These are phyloP conservation scores for Persicaria tinctoria DNA, from an alignment of 148 eudicot species.

Conservation along the genomic window DNA sequence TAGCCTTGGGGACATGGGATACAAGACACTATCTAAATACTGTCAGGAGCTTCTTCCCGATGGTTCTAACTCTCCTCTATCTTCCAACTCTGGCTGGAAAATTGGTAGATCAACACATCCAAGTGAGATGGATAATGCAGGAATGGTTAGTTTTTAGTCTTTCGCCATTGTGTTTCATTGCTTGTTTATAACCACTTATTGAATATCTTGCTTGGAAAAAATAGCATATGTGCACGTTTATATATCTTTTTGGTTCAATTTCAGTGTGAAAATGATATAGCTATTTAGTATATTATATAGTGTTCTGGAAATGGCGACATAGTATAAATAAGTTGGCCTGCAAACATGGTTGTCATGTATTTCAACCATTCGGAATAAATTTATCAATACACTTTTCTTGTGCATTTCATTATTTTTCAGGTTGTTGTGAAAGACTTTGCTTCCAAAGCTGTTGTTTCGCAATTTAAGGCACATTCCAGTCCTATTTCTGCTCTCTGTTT, in stretches of 20 bases:
- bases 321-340: not conserved
- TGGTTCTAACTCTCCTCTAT: slow-evolving; percentile 29
- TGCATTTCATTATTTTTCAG: slow-evolving; percentile 25
- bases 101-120: slow-evolving; percentile 34
- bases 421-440: slow-evolving; percentile 74
- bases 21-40: slow-evolving; percentile 66
- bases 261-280: not conserved
- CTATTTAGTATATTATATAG: not conserved
- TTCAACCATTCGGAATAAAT: not conserved
- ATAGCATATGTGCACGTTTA: not conserved
- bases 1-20: slow-evolving; percentile 70
- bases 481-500: slow-evolving; percentile 77
- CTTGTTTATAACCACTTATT: not conserved
- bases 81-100: slow-evolving; percentile 35
- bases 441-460: slow-evolving; percentile 60
- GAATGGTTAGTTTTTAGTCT: slow-evolving; percentile 47
- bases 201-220: not conserved
- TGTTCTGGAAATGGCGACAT: not conserved
- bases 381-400: not conserved
- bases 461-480: slow-evolving; percentile 78
- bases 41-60: slow-evolving; percentile 71
- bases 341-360: not conserved
- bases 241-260: not conserved
- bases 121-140: slow-evolving; percentile 48
- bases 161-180: not conserved